phyloP scores from a whole-genome alignment of 495 filamentous ascomycete species.

The Hypoxylon fragiforme region DNA sequence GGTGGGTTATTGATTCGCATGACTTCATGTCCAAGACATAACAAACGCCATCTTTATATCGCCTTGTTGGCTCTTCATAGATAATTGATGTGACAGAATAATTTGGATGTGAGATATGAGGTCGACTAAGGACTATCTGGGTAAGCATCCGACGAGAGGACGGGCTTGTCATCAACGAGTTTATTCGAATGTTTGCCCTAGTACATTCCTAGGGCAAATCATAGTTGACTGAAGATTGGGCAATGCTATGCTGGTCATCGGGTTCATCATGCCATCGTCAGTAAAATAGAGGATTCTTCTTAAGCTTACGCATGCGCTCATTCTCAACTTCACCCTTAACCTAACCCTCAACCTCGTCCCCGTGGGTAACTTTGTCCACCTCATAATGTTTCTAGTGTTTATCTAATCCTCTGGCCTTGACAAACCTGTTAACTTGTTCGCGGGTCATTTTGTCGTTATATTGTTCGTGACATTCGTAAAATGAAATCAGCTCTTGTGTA shows the following conservation, averaged over 20 bases:
- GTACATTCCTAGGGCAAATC: too few relatives aligned
- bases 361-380: not conserved
- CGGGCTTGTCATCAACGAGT: too few relatives aligned
- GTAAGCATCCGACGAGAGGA: too few relatives aligned
- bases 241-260: not conserved
- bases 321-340: too few relatives aligned
- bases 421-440: conserved; percentile 74
- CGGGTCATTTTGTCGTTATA: conserved; percentile 76
- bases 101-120: not conserved
- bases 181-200: too few relatives aligned
- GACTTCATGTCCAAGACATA: too few relatives aligned
- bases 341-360: not conserved
- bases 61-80: too few relatives aligned
- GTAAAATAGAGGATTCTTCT: not conserved
- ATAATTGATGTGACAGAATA: too few relatives aligned
- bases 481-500: conserved; percentile 90
- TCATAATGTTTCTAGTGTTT: conserved; percentile 49
- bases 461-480: conserved; percentile 90
- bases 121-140: too few relatives aligned
- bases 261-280: not conserved
- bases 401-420: conserved; percentile 81
- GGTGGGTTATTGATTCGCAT: too few relatives aligned
- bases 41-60: too few relatives aligned
- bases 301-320: too few relatives aligned
- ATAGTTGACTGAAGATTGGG: not conserved